These are phyloP conservation scores for Silene uniflora DNA, from an alignment of 148 eudicot genomes.

Conservation along the genomic window DNA sequence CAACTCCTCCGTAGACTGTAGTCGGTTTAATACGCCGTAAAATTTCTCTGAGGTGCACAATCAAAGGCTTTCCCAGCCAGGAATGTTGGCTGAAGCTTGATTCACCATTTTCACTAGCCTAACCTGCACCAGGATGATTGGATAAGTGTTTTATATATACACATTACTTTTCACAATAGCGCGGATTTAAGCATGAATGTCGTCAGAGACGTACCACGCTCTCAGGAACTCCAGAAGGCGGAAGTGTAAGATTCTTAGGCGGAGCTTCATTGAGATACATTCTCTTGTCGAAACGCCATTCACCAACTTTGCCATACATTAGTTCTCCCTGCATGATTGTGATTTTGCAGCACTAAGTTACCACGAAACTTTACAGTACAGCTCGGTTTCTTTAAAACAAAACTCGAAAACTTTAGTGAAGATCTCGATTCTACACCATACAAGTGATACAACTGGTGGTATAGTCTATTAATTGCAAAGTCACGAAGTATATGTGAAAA, in stretches of 20 bases:
- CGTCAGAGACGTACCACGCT: slow-evolving; percentile 37
- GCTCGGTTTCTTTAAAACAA: too few relatives aligned
- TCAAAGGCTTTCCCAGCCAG: slow-evolving; percentile 34
- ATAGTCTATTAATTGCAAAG: too few relatives aligned
- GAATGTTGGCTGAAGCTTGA: slow-evolving; percentile 48
- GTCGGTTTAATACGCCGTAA: background rate
- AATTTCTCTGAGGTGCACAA: background rate
- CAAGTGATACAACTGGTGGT: too few relatives aligned
- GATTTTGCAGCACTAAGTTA: background rate
- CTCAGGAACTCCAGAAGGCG: slow-evolving; percentile 45
- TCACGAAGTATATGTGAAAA: background rate
- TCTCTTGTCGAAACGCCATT: slow-evolving; percentile 52
- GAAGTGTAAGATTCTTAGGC: slow-evolving; percentile 43
- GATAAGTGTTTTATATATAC: background rate
- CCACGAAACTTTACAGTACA: too few relatives aligned
- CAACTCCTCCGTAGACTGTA: too few relatives aligned
- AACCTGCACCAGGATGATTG: slow-evolving; percentile 20
- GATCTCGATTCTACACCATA: too few relatives aligned
- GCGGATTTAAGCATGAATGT: background rate
- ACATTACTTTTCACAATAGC: background rate
- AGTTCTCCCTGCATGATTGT: slow-evolving; percentile 31
- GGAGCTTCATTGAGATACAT: slow-evolving; percentile 32
- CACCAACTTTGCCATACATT: slow-evolving; percentile 40
- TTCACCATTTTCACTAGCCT: slow-evolving; percentile 45
- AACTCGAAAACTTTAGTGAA: too few relatives aligned